Conservation (phyloP, 306 rosid genomes). For the Mucuna pruriens region DNA sequence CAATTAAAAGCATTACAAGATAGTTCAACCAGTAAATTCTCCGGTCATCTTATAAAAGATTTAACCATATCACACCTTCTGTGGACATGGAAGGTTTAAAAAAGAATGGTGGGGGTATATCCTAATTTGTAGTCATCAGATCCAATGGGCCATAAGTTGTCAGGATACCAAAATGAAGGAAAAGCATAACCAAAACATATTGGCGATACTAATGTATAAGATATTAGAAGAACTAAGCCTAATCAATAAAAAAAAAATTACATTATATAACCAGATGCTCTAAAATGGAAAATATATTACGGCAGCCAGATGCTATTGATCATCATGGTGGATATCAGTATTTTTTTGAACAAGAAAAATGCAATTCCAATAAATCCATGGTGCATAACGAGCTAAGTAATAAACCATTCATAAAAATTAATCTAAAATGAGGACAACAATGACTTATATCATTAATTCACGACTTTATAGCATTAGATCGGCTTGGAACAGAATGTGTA, state of each 20-base stretch:
- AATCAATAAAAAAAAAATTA: not conserved
- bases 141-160: not conserved
- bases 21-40: slow-evolving; percentile 16
- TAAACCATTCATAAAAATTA: not conserved
- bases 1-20: slow-evolving; percentile 18
- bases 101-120: not conserved
- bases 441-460: not conserved
- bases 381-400: not conserved
- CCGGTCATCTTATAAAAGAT: not conserved
- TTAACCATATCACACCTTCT: not conserved
- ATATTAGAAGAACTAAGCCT: not conserved
- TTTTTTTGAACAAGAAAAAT: not conserved
- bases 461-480: slow-evolving; percentile 20
- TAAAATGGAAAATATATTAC: not conserved
- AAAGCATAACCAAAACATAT: not conserved
- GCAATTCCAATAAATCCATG: slow-evolving; percentile 3
- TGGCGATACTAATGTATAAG: not conserved
- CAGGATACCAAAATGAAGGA: not conserved
- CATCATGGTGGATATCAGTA: slow-evolving; percentile 10
- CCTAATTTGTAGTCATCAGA: not conserved
- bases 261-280: slow-evolving; percentile 4
- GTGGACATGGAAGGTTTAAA: slow-evolving; percentile 22
- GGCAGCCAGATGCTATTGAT: not conserved
- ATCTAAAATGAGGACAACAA: slow-evolving; percentile 13
- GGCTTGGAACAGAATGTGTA: slow-evolving; percentile 4